Conservation (phyloP, 345 rosid genomes). For the Eucalyptus pumila region DNA sequence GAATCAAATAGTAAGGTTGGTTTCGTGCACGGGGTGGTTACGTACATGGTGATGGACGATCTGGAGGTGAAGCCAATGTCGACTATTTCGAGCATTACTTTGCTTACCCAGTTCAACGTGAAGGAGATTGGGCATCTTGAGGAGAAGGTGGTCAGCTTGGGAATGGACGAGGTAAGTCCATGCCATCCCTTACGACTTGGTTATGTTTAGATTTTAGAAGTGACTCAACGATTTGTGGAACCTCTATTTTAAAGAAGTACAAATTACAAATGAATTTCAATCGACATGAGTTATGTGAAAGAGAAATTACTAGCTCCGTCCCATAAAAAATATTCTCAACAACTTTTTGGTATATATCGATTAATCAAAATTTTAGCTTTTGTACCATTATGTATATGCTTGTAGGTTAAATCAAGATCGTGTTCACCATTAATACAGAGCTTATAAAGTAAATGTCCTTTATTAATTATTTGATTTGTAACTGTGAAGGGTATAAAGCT, state of each 20-base stretch:
- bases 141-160: constrained; percentile 1
- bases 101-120: constrained; percentile 5
- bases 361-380: not conserved
- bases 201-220: not conserved
- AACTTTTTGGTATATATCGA: not conserved
- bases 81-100: constrained; percentile 1
- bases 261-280: too few relatives aligned
- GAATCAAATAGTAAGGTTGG: not conserved
- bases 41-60: constrained; percentile 23
- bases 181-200: not conserved
- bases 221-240: not conserved
- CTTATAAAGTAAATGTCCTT: not conserved
- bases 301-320: not conserved
- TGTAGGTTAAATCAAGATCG: not conserved
- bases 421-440: not conserved
- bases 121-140: not conserved
- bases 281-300: too few relatives aligned
- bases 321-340: not conserved
- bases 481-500: not conserved
- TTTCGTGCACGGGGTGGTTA: constrained; percentile 1
- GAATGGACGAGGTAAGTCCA: constrained; percentile 4
- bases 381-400: not conserved
- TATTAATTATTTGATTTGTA: not conserved
- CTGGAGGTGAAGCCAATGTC: constrained; percentile 13
- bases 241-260: too few relatives aligned